Evolutionary conservation across 2,329 filamentous ascomycete genomes (phyloP).

Genomic region (Claviceps maximensis): DNA sequence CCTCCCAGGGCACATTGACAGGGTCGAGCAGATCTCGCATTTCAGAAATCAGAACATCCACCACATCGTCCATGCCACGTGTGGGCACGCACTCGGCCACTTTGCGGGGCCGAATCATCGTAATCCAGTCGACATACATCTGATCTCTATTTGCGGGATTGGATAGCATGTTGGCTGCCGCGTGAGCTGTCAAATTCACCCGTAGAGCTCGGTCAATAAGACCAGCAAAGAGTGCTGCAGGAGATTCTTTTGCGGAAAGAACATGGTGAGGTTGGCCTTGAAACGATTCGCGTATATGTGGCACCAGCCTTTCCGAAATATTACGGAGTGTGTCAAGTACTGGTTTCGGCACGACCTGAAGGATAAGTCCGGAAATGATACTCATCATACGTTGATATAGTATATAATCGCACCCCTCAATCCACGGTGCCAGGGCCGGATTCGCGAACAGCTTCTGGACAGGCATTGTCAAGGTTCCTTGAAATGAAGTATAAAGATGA

Average conservation of each 20-base stretch:
- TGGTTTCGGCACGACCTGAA: conserved; percentile 80
- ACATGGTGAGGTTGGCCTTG: conserved; percentile 76
- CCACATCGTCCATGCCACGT: conserved; percentile 52
- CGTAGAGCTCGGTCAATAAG: conserved; percentile 76
- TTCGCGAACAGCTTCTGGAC: conserved; percentile 86
- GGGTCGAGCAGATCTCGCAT: conserved; percentile 60
- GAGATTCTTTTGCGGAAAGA: conserved; percentile 72
- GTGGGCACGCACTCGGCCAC: conserved; percentile 50
- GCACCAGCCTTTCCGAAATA: conserved; percentile 69
- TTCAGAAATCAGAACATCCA: conserved; percentile 49
- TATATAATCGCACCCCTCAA: conserved; percentile 87
- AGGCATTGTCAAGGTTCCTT: conserved; percentile 90
- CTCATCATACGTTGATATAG: conserved; percentile 96
- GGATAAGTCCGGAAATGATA: conserved; percentile 74
- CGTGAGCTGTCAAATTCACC: conserved; percentile 88
- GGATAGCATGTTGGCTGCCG: conserved; percentile 82
- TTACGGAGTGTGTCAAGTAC: conserved; percentile 79
- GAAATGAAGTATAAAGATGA: conserved; percentile 86
- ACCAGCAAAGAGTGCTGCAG: conserved; percentile 77
- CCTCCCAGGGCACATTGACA: conserved; percentile 49
- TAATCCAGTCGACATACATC: conserved; percentile 90
- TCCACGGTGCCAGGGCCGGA: conserved; percentile 74
- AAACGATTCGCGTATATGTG: conserved; percentile 75
- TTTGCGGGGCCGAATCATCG: conserved; percentile 48
- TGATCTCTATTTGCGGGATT: conserved; percentile 81